Conservation (phyloP, 768 basidiomycete species). For the Lenzites betulinus region DNA sequence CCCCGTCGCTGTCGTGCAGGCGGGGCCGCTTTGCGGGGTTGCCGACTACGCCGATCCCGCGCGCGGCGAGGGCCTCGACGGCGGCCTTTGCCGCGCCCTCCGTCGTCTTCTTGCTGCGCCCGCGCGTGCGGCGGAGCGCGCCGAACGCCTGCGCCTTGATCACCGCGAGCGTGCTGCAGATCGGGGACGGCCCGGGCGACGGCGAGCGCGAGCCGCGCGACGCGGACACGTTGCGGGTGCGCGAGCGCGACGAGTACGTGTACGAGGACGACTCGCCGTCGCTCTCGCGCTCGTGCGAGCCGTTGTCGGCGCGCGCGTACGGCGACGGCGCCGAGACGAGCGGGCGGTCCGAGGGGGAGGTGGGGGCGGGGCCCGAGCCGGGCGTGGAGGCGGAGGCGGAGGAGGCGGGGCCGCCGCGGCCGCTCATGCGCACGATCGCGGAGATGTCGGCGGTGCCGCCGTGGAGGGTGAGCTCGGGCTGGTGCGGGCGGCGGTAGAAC, state of each 20-base stretch:
- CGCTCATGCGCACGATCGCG: slow-evolving; percentile 45
- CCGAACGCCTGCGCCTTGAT: slow-evolving; percentile 92
- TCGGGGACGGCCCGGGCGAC: slow-evolving; percentile 46
- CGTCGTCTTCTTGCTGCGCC: slow-evolving; percentile 69
- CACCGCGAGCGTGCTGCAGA: slow-evolving; percentile 84
- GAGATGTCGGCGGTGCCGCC: slow-evolving; percentile 76
- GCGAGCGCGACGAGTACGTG: slow-evolving; percentile 38
- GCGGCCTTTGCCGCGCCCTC: slow-evolving; percentile 76
- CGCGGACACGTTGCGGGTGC: slow-evolving; percentile 31
- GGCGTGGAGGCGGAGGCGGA: slow-evolving; percentile 41
- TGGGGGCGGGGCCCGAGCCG: slow-evolving; percentile 40
- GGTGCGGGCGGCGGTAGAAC: slow-evolving; percentile 55
- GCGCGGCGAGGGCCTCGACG: slow-evolving; percentile 78
- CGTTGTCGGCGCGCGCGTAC: slow-evolving; percentile 52
- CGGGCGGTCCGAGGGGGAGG: slow-evolving; percentile 46
- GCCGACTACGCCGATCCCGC: slow-evolving; percentile 58
- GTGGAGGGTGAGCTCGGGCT: slow-evolving; percentile 69
- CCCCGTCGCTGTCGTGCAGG: slow-evolving; percentile 53
- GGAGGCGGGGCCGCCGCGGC: slow-evolving; percentile 41
- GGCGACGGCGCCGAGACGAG: slow-evolving; percentile 34
- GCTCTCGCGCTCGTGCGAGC: slow-evolving; percentile 41
- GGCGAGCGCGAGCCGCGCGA: slow-evolving; percentile 47
- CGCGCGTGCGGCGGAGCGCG: slow-evolving; percentile 75
- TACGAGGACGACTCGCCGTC: slow-evolving; percentile 52
- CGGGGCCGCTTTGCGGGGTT: slow-evolving; percentile 49